Evolutionary conservation across 2,329 filamentous ascomycete genomes (phyloP), one percentile per base, ranked within the genome.

Genomic region (Cladosporium sp.): DNA sequence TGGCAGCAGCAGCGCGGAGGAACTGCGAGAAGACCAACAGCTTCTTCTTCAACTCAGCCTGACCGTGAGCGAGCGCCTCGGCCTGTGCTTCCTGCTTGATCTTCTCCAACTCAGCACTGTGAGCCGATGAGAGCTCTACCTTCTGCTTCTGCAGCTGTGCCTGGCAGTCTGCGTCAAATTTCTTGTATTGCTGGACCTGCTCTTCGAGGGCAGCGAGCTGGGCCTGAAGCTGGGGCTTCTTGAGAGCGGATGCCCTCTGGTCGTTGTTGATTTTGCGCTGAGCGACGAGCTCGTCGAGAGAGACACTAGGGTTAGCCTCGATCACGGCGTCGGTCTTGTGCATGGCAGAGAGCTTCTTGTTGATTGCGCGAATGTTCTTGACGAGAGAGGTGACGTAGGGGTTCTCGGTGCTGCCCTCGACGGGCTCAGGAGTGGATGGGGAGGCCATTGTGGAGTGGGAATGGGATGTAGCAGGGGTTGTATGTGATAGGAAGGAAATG

Each of bases 321-420:
- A 90, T 74, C 59, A 91, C 74, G 43, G 76, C 63, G 60, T 90
- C 85, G 64, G 86, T 85, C 73, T 88, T 90, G 61, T 82, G 79
- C 58, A 84, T 84, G 67, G 85, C 84, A 66, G 79, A 76, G 85
- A 97, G 84, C 75, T 96, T 96, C 81, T 96, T 97, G 77, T 84
- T 87, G 64, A 93, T 75, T 70, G 93, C 95, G 66, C 92, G 90
- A 62, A 96, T 88, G 70, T 83, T 89, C 91, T 95, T 96, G 66
- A 92, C 84, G 43, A 97, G 78, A 68, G 97, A 92, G 67, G 84
- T 89, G 66, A 96, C 80, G 72, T 92, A 90, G 34, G 84, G 77
- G 63, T 82, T 90, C 68, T 96, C 91, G 55, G 74, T 75, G 56
- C 69, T 64, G 54, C 82, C 82, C 51, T 88, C 84, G 53, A 76